phyloP scores from a whole-genome alignment of 331 rosid genomes.

The Pyrus hybrid region DNA sequence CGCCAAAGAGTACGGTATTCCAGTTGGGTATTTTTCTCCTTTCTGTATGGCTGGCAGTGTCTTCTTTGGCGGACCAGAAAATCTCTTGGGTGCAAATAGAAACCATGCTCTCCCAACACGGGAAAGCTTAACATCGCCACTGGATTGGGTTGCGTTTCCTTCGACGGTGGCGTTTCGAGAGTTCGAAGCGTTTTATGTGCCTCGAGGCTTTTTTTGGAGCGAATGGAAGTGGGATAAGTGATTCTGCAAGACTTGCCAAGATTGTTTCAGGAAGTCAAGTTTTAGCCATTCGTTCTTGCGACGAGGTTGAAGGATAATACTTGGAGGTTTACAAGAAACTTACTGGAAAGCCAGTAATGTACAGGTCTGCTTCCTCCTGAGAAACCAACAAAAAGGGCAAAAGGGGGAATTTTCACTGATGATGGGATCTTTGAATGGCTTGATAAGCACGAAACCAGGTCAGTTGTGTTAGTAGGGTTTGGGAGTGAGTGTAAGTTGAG shows the following conservation, averaged over 20 bases:
- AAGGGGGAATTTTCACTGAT: neutral
- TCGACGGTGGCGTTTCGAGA: slow-evolving; percentile 10
- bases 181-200: slow-evolving; percentile 2
- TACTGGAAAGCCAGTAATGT: slow-evolving; percentile 24
- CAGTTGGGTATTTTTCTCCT: slow-evolving; percentile 11
- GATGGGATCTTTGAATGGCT: slow-evolving; percentile 30
- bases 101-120: neutral
- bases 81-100: neutral
- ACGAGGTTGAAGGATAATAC: slow-evolving; percentile 35
- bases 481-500: slow-evolving; percentile 30
- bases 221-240: slow-evolving; percentile 14
- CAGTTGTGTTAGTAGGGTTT: slow-evolving; percentile 34
- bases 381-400: neutral
- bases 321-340: slow-evolving; percentile 8
- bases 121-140: neutral
- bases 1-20: slow-evolving; percentile 17
- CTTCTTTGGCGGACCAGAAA: slow-evolving; percentile 7
- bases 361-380: slow-evolving; percentile 31
- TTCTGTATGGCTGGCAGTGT: neutral
- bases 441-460: slow-evolving; percentile 21
- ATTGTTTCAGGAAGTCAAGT: slow-evolving; percentile 9
- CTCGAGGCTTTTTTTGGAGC: neutral
- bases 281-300: slow-evolving; percentile 18
- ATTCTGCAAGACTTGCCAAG: slow-evolving; percentile 6
- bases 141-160: slow-evolving; percentile 15